Evolutionary conservation across 2,329 filamentous ascomycete species (phyloP).

Genomic region (Colletotrichum noveboracense): DNA sequence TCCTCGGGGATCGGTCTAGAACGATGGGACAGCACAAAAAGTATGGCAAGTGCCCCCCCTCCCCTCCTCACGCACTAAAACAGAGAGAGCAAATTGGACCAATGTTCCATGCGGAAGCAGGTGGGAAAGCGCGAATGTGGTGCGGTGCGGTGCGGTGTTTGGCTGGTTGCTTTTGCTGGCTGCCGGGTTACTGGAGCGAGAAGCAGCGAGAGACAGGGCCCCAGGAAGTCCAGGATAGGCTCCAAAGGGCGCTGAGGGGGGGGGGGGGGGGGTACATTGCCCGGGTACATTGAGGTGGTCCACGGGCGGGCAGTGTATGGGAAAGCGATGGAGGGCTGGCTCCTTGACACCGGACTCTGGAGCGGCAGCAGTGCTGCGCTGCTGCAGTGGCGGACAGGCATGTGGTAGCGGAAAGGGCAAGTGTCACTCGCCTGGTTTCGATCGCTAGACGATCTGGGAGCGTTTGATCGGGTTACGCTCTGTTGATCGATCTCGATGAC

Average conservation of each 20-base stretch:
- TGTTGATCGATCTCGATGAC: constrained; percentile 28
- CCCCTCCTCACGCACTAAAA: background rate
- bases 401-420: constrained; percentile 18
- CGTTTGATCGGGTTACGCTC: constrained; percentile 24
- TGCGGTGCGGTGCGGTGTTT: background rate
- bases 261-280: background rate
- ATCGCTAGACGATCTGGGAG: constrained; percentile 22
- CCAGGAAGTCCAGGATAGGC: background rate
- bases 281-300: background rate
- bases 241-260: background rate
- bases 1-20: background rate
- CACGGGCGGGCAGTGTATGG: background rate
- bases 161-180: background rate
- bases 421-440: constrained; percentile 21
- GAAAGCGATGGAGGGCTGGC: background rate
- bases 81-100: background rate
- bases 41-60: background rate
- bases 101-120: background rate
- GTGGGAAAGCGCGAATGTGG: background rate
- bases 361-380: background rate
- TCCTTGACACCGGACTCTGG: background rate
- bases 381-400: background rate
- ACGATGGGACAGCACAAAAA: background rate
- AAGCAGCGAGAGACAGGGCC: background rate
- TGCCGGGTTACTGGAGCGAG: background rate